Evolutionary conservation across 345 rosid species (phyloP), one percentile per base, ranked within the genome.

Genomic region (Firmiana major): DNA sequence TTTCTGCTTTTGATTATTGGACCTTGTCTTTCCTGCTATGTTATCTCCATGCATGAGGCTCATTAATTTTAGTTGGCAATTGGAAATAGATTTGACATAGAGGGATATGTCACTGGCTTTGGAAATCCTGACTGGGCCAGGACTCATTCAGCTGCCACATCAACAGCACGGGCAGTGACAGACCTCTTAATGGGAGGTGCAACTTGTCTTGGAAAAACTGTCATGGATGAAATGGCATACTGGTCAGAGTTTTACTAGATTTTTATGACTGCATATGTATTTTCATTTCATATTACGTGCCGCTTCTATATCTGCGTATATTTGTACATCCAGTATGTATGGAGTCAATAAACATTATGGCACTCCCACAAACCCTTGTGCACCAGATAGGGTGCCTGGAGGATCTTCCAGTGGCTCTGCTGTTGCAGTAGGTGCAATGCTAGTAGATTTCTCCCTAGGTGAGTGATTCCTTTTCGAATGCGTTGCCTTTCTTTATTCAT

Each of bases 341-440:
- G 99, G 98, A 67, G 97, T 89, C 84, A 95, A 93, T 82, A 85
- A 65, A 40, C 98, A 95, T 74, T 93, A 93, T 16, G 97, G 97
- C 54, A 93, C 99, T 36, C 99, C 99, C 34, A 78, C 7, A 76
- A 95, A 95, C 80, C 99, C 96, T n/a, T 81, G 87, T 85, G 92
- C 93, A 79, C 82, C 80, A 0, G 91, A 86, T 78, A 85, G 92
- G 9, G 90, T 92, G 22, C 97, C 98, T 26, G 99, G 96, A 42
- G 99, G 99, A 81, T 95, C 99, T 64, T 95, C 98, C 6, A 95
- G 98, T 83, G 99, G 99, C 54, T 95, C 98, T 73, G 98, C 98
- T n/a, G 99, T 92, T 71, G 92, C 96, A 45, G 99, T 93, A 42
- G 91, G 84, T 11, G 99, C 99, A 70, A 86, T 12, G 81, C 90